These are phyloP conservation scores for Moricandia moricandioides DNA, from an alignment of 345 rosid genomes.

Conservation along the genomic window DNA sequence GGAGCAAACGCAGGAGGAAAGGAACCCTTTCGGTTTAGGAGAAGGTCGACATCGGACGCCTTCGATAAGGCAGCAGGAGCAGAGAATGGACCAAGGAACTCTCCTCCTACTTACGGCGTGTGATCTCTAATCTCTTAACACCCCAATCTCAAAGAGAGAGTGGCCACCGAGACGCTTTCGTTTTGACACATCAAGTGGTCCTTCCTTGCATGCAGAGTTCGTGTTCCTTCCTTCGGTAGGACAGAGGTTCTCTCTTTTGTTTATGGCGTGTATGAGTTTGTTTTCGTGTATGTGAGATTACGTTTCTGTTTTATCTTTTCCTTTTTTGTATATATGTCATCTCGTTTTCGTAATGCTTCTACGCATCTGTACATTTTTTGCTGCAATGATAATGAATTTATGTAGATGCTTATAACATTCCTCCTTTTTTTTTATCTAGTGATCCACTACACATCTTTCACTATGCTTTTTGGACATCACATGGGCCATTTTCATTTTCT, in stretches of 20 bases:
- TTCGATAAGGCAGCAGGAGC: slow-evolving; percentile 55
- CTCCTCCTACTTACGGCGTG: slow-evolving; percentile 80
- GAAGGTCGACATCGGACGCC: slow-evolving; percentile 74
- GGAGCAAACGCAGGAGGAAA: slow-evolving; percentile 59
- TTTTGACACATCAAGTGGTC: slow-evolving; percentile 4
- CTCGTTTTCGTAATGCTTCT: slow-evolving; percentile 7
- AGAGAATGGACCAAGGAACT: slow-evolving; percentile 64
- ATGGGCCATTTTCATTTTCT: not conserved
- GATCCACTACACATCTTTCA: not conserved
- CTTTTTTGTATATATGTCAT: not conserved
- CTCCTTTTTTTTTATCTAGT: not conserved
- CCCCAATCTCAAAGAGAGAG: not conserved
- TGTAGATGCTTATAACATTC: not conserved
- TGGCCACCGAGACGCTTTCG: not conserved
- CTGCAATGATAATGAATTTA: slow-evolving; percentile 15
- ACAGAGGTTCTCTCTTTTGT: not conserved
- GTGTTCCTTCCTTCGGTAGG: slow-evolving; percentile 15
- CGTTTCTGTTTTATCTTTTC: not conserved
- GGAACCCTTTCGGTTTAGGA: slow-evolving; percentile 75
- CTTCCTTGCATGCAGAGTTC: not conserved
- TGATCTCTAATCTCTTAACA: slow-evolving; percentile 52
- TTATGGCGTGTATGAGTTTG: slow-evolving; percentile 7
- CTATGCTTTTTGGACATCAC: not conserved
- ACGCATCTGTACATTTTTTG: slow-evolving; percentile 25
- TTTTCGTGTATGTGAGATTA: not conserved